Percentiles rank a stretch among this genome's conserved stretches.
These are phyloP conservation scores for Dendrothele bispora DNA, from an alignment of 768 basidiomycete species.

Conservation along the genomic window DNA sequence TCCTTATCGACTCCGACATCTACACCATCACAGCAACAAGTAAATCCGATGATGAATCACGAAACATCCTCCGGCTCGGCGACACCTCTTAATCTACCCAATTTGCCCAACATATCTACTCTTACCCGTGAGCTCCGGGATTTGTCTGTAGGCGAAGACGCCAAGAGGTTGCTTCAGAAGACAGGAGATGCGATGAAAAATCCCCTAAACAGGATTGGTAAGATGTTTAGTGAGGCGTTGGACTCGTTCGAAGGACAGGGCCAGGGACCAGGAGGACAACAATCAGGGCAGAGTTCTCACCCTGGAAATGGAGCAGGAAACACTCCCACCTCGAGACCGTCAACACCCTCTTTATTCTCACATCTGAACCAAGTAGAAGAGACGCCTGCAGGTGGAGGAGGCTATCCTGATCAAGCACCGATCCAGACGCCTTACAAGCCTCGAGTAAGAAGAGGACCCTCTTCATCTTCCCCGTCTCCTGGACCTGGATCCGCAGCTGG, in stretches of 20 bases:
- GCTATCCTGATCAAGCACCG: slow-evolving; percentile 21
- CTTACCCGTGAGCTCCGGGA: slow-evolving; percentile 19
- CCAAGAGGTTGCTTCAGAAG: slow-evolving; percentile 79
- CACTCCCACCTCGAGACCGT: slow-evolving; percentile 16
- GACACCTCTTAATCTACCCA: too few relatives aligned
- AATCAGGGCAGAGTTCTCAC: slow-evolving; percentile 45
- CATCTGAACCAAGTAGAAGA: not conserved
- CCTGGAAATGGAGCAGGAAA: slow-evolving; percentile 33
- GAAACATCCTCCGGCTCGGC: too few relatives aligned
- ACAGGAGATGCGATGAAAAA: slow-evolving; percentile 91
- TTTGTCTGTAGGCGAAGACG: slow-evolving; percentile 65
- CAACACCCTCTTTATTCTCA: not conserved
- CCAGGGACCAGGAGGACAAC: too few relatives aligned
- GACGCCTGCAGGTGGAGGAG: slow-evolving; percentile 38
- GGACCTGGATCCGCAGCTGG: slow-evolving; percentile 29
- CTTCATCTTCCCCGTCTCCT: too few relatives aligned
- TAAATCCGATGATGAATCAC: too few relatives aligned
- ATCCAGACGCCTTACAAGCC: slow-evolving; percentile 76
- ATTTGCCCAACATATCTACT: slow-evolving; percentile 4
- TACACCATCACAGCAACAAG: too few relatives aligned
- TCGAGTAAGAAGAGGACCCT: slow-evolving; percentile 57
- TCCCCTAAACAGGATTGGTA: slow-evolving; percentile 84
- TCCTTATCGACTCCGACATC: too few relatives aligned
- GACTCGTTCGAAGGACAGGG: slow-evolving; percentile 70
- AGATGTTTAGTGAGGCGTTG: slow-evolving; percentile 84